Evolutionary conservation across 805 yeast species (phyloP).

Genomic region (Candida sithepensis): DNA sequence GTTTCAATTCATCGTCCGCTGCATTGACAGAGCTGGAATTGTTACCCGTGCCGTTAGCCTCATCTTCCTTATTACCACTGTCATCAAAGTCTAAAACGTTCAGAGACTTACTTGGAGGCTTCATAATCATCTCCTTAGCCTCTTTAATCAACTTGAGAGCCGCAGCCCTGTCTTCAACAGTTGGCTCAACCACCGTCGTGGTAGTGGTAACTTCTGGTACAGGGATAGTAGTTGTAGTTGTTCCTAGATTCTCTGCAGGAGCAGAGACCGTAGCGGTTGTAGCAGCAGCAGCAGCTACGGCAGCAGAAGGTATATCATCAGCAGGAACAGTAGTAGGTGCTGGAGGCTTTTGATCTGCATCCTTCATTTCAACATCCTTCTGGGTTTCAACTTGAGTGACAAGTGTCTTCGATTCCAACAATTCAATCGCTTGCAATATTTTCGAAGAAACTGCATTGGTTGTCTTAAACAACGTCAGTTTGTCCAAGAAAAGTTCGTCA

Average conservation of each 20-base stretch:
- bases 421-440: conserved; percentile 35
- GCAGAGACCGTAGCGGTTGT: background rate
- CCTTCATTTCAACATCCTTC: conserved; percentile 24
- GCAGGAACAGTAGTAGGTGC: conserved; percentile 2
- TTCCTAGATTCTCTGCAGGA: background rate
- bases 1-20: conserved; percentile 42
- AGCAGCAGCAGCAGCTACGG: background rate
- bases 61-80: background rate
- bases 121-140: conserved; percentile 25
- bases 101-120: conserved; percentile 31
- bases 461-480: conserved; percentile 61
- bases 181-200: conserved; percentile 8
- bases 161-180: conserved; percentile 13
- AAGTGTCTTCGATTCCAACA: conserved; percentile 14
- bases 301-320: background rate
- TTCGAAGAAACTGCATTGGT: conserved; percentile 49
- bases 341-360: conserved; percentile 7
- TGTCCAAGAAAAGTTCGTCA: conserved; percentile 62
- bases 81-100: conserved; percentile 28
- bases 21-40: conserved; percentile 15
- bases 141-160: conserved; percentile 25
- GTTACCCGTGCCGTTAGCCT: too few species aligned
- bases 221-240: background rate
- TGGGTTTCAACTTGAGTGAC: conserved; percentile 20
- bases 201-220: conserved; percentile 1